Evolutionary conservation across 1,284 basidiomycete species (phyloP), one percentile per base, ranked within the genome.

Genomic region (Ganoderma lucidum): DNA sequence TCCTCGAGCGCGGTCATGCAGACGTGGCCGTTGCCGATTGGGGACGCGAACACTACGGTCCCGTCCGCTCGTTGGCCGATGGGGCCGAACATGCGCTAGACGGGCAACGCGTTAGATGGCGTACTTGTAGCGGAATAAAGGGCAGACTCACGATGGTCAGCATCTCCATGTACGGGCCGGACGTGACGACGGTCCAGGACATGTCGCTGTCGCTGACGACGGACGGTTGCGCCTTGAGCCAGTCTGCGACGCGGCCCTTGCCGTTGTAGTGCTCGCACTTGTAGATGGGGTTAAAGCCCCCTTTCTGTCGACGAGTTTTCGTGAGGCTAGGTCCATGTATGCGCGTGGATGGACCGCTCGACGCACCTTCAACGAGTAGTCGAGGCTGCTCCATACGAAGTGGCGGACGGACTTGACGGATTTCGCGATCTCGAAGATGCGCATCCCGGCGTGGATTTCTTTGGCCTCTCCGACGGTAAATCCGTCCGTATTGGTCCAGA

Each of bases 341-440:
- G 23, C 19, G 44, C 28, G 8, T 2, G 23, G 56, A 10, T 2
- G 23, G 56, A 81, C 2, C 10, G 1, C 12, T n/a, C 19, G 56
- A 6, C 59, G 10, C 77, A 85, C 85, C 81, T 86, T 86, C 66
- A 78, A 78, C 2, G 76, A 75, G 71, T 86, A 85, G 66, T 84
- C 83, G 10, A 87, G 76, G 64, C 78, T 82, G 71, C 84, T 85
- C 83, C 83, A 87, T n/a, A 87, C 76, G 65, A 84, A 84, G 70
- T 87, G 85, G 32, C 79, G 76, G 42, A 85, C 75, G n/a, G 80
- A 75, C 17, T 75, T 75, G 2, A 74, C 78, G 45, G 82, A 79
- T 70, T 84, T 83, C 1, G 86, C 84, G n/a, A 82, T 74, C 70
- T 87, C 85, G 71, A 84, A 87, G 19, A 87, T 83, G 37, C 83